Evolutionary conservation across 139 green algal genomes (phyloP), one percentile per base, ranked within the genome.

Genomic region (Micractinium sp.): DNA sequence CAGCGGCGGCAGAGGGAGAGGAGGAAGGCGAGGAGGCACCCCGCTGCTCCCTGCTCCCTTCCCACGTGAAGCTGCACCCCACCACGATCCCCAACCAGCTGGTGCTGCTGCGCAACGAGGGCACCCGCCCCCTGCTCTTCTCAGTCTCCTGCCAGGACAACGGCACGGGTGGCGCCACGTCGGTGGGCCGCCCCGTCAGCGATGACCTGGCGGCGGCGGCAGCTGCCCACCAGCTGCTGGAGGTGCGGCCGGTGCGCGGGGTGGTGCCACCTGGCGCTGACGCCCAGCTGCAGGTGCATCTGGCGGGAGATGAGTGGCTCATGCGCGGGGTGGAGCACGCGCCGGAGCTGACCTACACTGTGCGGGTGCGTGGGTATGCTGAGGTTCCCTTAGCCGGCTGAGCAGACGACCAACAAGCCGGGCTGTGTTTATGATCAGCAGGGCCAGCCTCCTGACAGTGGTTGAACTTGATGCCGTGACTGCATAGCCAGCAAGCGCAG

Each of bases 41-140:
- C 36, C 14, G 14, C 13, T 35, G 89, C n/a, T 61, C 31, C 33
- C 38, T 94, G 61, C 63, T 60, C 3, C 88, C 89, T 41, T 66
- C 15, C 29, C 73, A 33, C 25, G 25, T 90, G 23, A 78, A 69
- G 73, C 77, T 92, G 77, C 63, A 91, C 60, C 76, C 79, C 36
- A 53, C 56, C 25, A 60, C 81, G 56, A 81, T 90, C 60, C 90
- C 82, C 9, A 39, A 38, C 47, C 82, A 90, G 39, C 74, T 77
- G 74, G n/a, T 90, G 56, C 81, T 83, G 80, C 89, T 92, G 67
- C 39, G 61, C 56, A 92, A 92, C n/a, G 84, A 91, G 23, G 87
- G 89, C 9, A 31, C 31, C 25, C 73, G 35, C 36, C 35, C 71
- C 38, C 56, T 91, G 71, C 82, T 76, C 22, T 91, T 90, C 47